Evolutionary conservation across 2,329 filamentous ascomycete genomes (phyloP), one percentile per base, ranked within the genome.

Genomic region (Pochonia chlamydosporia): DNA sequence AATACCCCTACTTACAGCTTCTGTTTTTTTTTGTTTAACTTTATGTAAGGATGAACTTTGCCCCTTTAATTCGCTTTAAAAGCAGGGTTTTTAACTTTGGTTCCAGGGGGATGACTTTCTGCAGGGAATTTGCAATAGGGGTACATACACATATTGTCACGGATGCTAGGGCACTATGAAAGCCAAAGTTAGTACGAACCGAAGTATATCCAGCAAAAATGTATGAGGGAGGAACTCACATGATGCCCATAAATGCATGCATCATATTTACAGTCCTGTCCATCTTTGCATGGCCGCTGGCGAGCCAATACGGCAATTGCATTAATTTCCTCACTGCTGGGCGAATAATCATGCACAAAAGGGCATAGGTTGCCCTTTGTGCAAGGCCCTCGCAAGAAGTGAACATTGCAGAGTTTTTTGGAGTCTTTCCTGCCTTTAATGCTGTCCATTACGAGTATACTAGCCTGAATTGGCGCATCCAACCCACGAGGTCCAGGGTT

Each of bases 221-320:
- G 30, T 5, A 14, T 24, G 26, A 20, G 4, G 36, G 16, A 26
- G 7, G 13, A 37, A 69, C 76, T 67, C 57, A 80, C 77, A 56
- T 84, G 73, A 58, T 84, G 80, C 3, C 80, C 80, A 54, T 83
- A 83, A 49, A 83, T 82, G 58, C 80, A 84, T 51, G 75, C 73
- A 2, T 74, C 69, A 3, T 72, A 63, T 5, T 76, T 72, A 52
- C 80, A 84, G 14, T 78, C 68, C 58, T 84, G 80, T 0, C 76
- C 75, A 25, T 65, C 71, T 0, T 69, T 68, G 61, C 80, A 84
- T 1, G 79, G 80, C 47, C 79, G 82, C 47, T 78, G 63, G 5
- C 80, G 70, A 3, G 78, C 72, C 41, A 83, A 56, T 53, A 75
- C 74, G 0, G 74, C 71, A 50, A 84, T 77, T 2, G 78, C 79